A percentile compares a stretch with the other conserved stretches of the same genome.
Conservation (phyloP, 2,329 filamentous ascomycete species). For the Elsinoe necatrix region DNA sequence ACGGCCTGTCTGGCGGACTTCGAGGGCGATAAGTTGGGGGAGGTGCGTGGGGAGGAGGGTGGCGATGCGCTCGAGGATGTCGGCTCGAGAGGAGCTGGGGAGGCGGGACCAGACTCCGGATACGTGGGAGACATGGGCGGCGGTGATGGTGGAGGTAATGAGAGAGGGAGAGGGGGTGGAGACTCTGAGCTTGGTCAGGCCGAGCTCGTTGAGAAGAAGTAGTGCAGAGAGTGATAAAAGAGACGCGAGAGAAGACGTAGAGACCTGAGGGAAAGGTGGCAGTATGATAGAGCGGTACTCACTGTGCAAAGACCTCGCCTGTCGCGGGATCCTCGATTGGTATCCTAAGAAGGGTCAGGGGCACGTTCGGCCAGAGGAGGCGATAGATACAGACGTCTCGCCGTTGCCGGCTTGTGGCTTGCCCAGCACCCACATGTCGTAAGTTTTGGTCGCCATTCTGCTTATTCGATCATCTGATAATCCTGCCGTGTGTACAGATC, state of each 20-base stretch:
- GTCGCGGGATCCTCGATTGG: slow-evolving; percentile 47
- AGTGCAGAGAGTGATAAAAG: not conserved
- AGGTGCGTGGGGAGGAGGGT: slow-evolving; percentile 46
- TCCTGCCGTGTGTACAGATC: not conserved
- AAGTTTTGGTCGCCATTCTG: slow-evolving; percentile 18
- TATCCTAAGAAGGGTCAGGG: slow-evolving; percentile 33
- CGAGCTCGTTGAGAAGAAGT: not conserved
- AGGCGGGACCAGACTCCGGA: slow-evolving; percentile 50
- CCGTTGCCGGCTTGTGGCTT: slow-evolving; percentile 35
- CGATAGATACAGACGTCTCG: slow-evolving; percentile 36
- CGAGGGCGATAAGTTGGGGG: slow-evolving; percentile 50
- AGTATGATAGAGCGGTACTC: slow-evolving; percentile 20
- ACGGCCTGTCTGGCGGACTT: slow-evolving; percentile 60
- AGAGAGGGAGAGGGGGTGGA: slow-evolving; percentile 41
- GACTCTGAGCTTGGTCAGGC: slow-evolving; percentile 33
- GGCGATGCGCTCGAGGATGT: slow-evolving; percentile 54
- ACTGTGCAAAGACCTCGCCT: slow-evolving; percentile 46
- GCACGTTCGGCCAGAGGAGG: slow-evolving; percentile 16
- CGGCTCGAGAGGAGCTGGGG: slow-evolving; percentile 50
- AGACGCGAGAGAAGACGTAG: too few relatives aligned
- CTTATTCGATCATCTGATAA: not conserved
- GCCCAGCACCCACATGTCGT: slow-evolving; percentile 37
- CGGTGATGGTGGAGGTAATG: slow-evolving; percentile 35
- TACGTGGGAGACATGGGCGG: slow-evolving; percentile 41
- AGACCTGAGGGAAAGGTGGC: too few relatives aligned